Evolutionary conservation across 768 basidiomycete genomes (phyloP), one percentile per base, ranked within the genome.

Genomic region (Naganishia kalamii): DNA sequence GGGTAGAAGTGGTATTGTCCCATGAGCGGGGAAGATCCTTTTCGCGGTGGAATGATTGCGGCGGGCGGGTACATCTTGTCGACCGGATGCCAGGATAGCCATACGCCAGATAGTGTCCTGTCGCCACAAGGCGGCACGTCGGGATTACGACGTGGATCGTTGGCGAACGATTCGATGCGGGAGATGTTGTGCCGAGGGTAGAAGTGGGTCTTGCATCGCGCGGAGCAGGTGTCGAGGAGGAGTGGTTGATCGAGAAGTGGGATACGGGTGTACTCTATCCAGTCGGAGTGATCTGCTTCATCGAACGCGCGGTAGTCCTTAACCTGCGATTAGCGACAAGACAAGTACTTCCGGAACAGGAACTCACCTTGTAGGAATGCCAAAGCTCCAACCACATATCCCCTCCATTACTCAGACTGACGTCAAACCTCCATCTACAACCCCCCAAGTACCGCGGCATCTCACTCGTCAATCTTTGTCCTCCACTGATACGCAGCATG

Each of bases 361-460:
- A 27, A 61, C 65, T 41, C 60, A 61, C 65, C 6, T 23, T 57
- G 33, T 66, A 66, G 11, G 50, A 37, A 41, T 60, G 60, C 57
- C 54, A 66, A 4, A 66, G 59, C 29, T 66, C 65, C 19, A 66
- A 40, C 65, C 59, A 61, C 6, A 66, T 60, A 33, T 59, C 46
- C 6, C 65, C 65, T 21, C 59, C 65, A 35, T 66, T 66, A n/a
- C 60, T 66, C 65, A 66, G 44, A 46, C 46, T 52, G 4, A 66
- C 65, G 27, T 66, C 65, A 32, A 66, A 66, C 23, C 65, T 59
- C 48, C 48, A 66, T 7, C 35, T 61, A 40, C 65, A 66, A 29
- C 30, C 40, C 27, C 65, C 65, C 23, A 61, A 30, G 33, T 66
- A 66, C 33, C 27, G 47, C 46, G 54, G 46, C 21, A 30, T 29